These are phyloP conservation scores for Fomitopsis schrenkii DNA, from an alignment of 1,284 basidiomycete species.

Conservation along the genomic window DNA sequence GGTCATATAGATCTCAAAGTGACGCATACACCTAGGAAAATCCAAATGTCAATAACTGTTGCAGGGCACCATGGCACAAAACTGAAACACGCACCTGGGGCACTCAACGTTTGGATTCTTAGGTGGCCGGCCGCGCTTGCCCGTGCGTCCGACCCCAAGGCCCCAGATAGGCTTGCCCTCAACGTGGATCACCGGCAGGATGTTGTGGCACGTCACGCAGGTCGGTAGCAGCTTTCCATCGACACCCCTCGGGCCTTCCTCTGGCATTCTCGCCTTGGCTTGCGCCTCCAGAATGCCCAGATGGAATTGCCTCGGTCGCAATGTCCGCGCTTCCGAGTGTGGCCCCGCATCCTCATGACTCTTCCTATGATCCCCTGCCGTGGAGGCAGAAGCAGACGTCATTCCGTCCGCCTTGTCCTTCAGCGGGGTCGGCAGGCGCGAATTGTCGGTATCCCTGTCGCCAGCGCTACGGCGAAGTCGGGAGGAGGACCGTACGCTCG, in stretches of 20 bases:
- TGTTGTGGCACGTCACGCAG: slow-evolving; percentile 61
- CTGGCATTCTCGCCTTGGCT: slow-evolving; percentile 29
- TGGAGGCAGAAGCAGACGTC: slow-evolving; percentile 15
- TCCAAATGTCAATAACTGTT: background rate
- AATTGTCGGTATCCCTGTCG: slow-evolving; percentile 15
- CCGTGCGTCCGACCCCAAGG: slow-evolving; percentile 44
- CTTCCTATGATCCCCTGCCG: slow-evolving; percentile 18
- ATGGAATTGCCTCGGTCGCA: slow-evolving; percentile 20
- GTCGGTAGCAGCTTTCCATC: slow-evolving; percentile 43
- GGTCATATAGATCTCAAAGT: slow-evolving; percentile 66
- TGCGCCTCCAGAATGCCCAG: slow-evolving; percentile 12
- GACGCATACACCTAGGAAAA: slow-evolving; percentile 61
- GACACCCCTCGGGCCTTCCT: slow-evolving; percentile 25
- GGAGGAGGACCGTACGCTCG: slow-evolving; percentile 25
- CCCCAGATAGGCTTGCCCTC: slow-evolving; percentile 73
- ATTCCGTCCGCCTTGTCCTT: slow-evolving; percentile 22
- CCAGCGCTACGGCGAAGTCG: slow-evolving; percentile 20
- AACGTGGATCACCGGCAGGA: slow-evolving; percentile 69
- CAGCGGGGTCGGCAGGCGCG: slow-evolving; percentile 22
- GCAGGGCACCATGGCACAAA: slow-evolving; percentile 7
- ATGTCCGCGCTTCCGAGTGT: slow-evolving; percentile 25
- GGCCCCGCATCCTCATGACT: slow-evolving; percentile 16
- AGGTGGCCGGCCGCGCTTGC: slow-evolving; percentile 30
- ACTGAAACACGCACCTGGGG: slow-evolving; percentile 52
- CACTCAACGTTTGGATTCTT: slow-evolving; percentile 66